phyloP scores from a whole-genome alignment of 352 stramenopile genomes.

The Phytophthora aleatoria region DNA sequence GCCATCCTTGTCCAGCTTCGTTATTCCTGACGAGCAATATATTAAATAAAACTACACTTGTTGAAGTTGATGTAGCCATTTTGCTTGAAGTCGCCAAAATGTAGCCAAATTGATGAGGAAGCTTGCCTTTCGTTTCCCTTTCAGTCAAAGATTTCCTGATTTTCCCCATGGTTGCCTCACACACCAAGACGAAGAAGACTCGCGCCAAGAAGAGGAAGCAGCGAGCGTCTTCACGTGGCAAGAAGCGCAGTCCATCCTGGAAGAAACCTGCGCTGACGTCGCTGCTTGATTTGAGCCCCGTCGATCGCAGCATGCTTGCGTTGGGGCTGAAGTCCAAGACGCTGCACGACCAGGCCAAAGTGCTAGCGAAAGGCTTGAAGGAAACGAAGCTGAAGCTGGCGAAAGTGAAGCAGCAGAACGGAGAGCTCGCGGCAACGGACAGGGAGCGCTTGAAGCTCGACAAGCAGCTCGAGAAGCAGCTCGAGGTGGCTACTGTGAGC shows the following conservation, averaged over 20 bases:
- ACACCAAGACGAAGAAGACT: too few relatives aligned
- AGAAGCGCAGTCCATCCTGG: background rate
- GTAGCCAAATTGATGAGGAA: background rate
- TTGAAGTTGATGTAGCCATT: conserved; percentile 5
- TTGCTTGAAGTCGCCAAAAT: background rate
- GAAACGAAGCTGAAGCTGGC: too few relatives aligned
- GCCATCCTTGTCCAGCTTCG: conserved; percentile 8
- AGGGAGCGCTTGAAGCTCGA: too few relatives aligned
- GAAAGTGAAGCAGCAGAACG: too few relatives aligned
- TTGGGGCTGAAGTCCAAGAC: too few relatives aligned
- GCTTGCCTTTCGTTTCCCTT: background rate
- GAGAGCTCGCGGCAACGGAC: too few relatives aligned
- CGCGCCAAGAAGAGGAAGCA: background rate
- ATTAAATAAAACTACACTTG: background rate
- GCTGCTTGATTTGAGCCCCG: too few relatives aligned
- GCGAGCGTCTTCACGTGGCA: background rate
- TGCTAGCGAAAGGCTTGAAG: too few relatives aligned
- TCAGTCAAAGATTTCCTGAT: background rate
- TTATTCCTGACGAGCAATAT: background rate
- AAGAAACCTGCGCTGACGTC: background rate
- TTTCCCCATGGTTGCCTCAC: background rate
- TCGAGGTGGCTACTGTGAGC: too few relatives aligned
- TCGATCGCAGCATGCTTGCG: too few relatives aligned
- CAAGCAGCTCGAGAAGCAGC: too few relatives aligned
- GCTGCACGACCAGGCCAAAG: too few relatives aligned